Percentiles rank a stretch among this genome's conserved stretches.
Evolutionary conservation across 768 basidiomycete species (phyloP).

Genomic region (Termitomyces sp.): DNA sequence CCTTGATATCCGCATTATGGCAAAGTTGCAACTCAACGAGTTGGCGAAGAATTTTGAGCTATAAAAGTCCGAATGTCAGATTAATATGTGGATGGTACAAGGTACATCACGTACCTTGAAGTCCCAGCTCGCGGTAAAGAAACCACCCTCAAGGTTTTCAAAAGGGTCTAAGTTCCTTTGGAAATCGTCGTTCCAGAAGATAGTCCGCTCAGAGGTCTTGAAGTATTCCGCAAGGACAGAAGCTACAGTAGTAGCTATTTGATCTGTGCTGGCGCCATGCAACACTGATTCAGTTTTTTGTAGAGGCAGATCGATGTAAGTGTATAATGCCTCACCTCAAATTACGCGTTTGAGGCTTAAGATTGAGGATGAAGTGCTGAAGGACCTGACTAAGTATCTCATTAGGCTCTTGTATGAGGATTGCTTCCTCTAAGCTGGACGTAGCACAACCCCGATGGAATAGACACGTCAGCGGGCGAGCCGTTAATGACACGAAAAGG

Average conservation of each 20-base stretch:
- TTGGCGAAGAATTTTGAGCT: constrained; percentile 82
- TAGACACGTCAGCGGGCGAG: constrained; percentile 17
- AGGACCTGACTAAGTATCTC: constrained; percentile 69
- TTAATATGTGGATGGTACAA: constrained; percentile 1
- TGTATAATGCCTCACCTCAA: constrained; percentile 59
- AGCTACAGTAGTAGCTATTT: constrained; percentile 72
- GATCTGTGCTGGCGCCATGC: constrained; percentile 57
- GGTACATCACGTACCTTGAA: constrained; percentile 55
- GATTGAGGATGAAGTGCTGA: constrained; percentile 71
- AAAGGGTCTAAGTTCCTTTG: constrained; percentile 73
- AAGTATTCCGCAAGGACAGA: constrained; percentile 65
- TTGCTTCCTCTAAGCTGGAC: constrained; percentile 71
- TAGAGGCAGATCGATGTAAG: constrained; percentile 20
- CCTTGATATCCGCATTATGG: constrained; percentile 65
- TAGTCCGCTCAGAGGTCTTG: constrained; percentile 66
- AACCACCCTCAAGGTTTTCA: constrained; percentile 55
- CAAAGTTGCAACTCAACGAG: constrained; percentile 80
- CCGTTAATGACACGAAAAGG: constrained; percentile 19
- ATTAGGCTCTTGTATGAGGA: constrained; percentile 67
- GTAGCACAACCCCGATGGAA: constrained; percentile 22
- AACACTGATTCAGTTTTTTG: constrained; percentile 26
- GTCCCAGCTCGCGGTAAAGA: constrained; percentile 78
- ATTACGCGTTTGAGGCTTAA: constrained; percentile 87
- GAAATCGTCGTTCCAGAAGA: constrained; percentile 74
- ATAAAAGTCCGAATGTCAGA: constrained; percentile 12